Conservation (phyloP, 1,284 basidiomycete genomes). For the Grifola frondosa region DNA sequence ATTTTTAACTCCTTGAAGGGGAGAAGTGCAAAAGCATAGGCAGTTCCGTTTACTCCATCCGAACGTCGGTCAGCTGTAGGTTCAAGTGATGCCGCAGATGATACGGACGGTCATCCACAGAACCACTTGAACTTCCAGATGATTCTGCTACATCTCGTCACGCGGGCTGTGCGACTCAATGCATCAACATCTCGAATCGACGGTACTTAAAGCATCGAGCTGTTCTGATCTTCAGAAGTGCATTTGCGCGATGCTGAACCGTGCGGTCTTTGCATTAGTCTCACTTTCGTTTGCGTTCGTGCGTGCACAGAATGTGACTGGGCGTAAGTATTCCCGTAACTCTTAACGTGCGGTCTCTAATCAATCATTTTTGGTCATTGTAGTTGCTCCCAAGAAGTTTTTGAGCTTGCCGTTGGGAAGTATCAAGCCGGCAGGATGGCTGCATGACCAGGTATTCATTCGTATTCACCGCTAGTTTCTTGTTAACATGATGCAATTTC, state of each 20-base stretch:
- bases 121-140: constrained; percentile 10
- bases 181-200: constrained; percentile 3
- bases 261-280: constrained; percentile 9
- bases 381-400: constrained; percentile 54
- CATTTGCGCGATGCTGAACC: too few species aligned
- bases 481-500: too few species aligned
- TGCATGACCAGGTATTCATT: constrained; percentile 52
- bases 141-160: constrained; percentile 15
- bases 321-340: constrained; percentile 10
- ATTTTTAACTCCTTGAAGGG: too few species aligned
- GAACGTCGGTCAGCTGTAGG: constrained; percentile 4
- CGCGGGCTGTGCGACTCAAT: constrained; percentile 10
- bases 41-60: constrained; percentile 8
- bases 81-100: constrained; percentile 4
- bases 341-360: background rate
- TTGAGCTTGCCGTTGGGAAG: constrained; percentile 47
- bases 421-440: constrained; percentile 51
- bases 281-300: constrained; percentile 12
- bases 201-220: too few species aligned
- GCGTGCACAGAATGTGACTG: constrained; percentile 10
- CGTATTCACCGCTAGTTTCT: too few species aligned
- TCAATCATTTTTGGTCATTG: background rate
- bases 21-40: too few species aligned
- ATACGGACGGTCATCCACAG: constrained; percentile 15
- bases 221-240: too few species aligned